Evolutionary conservation across 2,329 filamentous ascomycete species (phyloP).

Genomic region (Amauroascus verrucosus): DNA sequence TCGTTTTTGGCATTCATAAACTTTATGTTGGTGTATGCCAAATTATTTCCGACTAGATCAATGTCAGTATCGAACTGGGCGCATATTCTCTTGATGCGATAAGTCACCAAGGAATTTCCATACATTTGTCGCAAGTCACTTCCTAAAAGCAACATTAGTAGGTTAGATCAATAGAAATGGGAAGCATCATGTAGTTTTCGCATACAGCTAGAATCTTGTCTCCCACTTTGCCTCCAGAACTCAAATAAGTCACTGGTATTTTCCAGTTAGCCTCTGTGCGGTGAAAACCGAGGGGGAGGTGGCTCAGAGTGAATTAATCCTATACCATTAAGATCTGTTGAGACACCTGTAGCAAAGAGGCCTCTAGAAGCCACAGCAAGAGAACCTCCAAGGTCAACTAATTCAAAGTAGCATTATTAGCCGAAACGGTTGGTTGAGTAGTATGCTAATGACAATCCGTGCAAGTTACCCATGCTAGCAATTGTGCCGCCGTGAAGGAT

Average conservation of each 20-base stretch:
- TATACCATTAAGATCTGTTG: constrained; percentile 53
- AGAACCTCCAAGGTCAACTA: constrained; percentile 56
- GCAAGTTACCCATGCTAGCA: constrained; percentile 45
- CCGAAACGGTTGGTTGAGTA: neutral
- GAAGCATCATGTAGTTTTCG: constrained; percentile 8
- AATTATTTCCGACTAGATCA: constrained; percentile 50
- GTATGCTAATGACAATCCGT: neutral
- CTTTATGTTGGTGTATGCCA: constrained; percentile 53
- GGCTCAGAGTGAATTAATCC: neutral
- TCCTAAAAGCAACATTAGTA: constrained; percentile 32
- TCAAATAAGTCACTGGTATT: constrained; percentile 50
- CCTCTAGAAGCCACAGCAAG: constrained; percentile 56
- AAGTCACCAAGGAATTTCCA: constrained; percentile 17
- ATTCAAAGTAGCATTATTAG: neutral
- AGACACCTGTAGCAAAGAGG: constrained; percentile 56
- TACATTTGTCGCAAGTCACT: constrained; percentile 56
- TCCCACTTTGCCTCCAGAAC: constrained; percentile 53
- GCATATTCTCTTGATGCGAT: too few species aligned
- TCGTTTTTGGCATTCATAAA: constrained; percentile 52
- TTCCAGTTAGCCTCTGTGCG: neutral
- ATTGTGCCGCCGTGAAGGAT: constrained; percentile 60
- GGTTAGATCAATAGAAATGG: neutral
- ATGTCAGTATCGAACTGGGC: too few species aligned
- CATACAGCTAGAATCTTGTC: constrained; percentile 47
- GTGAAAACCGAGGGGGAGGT: too few species aligned